phyloP scores from a whole-genome alignment of 2,329 filamentous ascomycete genomes.

The Hymenoscyphus albidus region DNA sequence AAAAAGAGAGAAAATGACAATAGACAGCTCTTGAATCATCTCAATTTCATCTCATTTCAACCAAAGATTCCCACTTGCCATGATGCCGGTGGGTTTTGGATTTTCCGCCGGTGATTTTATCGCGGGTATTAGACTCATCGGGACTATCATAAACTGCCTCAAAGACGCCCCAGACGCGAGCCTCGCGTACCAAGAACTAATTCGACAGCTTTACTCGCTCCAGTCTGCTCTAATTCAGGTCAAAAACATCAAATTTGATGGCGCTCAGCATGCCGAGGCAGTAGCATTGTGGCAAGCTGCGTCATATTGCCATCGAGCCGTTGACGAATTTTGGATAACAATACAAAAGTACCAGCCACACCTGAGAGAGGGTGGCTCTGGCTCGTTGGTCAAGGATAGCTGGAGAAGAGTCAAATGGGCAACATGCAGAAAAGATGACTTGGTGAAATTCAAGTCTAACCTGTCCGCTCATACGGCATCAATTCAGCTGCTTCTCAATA shows the following conservation, averaged over 20 bases:
- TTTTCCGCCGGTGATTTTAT: conserved; percentile 21
- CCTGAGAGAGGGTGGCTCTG: conserved; percentile 15
- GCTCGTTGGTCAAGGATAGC: conserved; percentile 19
- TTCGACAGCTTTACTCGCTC: conserved; percentile 21
- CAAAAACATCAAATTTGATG: conserved; percentile 28
- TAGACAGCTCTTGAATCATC: neutral
- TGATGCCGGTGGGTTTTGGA: conserved; percentile 10
- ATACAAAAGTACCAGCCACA: conserved; percentile 30
- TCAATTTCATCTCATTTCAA: neutral
- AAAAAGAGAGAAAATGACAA: neutral
- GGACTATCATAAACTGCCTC: conserved; percentile 23
- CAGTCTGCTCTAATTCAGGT: conserved; percentile 30
- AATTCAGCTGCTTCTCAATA: conserved; percentile 1
- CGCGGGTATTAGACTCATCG: conserved; percentile 25
- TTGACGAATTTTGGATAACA: conserved; percentile 29
- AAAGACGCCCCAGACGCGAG: conserved; percentile 5
- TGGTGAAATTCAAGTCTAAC: conserved; percentile 27
- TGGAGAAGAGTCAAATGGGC: conserved; percentile 33
- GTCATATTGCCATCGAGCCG: conserved; percentile 28
- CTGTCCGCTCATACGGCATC: conserved; percentile 23
- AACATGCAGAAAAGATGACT: conserved; percentile 31
- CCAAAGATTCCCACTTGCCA: neutral
- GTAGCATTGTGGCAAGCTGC: conserved; percentile 27
- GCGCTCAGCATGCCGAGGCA: conserved; percentile 20
- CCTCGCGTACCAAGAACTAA: conserved; percentile 26